Conservation (phyloP, 73 alveolate species). For the Tetrahymena thermophila region DNA sequence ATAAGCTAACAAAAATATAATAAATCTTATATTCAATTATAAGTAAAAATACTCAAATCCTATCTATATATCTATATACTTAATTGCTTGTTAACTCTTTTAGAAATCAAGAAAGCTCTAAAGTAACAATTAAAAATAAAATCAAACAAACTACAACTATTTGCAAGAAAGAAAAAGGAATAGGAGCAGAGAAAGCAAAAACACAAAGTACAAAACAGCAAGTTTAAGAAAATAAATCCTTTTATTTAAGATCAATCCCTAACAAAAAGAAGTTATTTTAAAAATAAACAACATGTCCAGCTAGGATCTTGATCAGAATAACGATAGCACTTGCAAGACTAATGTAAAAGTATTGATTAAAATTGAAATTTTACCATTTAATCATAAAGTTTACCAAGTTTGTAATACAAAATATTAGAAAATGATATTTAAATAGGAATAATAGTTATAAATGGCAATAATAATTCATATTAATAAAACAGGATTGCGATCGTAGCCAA, state of each 20-base stretch:
- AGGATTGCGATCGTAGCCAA: not conserved
- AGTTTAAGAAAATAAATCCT: not conserved
- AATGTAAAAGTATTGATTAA: not conserved
- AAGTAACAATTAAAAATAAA: not conserved
- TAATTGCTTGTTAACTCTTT: not conserved
- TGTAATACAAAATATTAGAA: not conserved
- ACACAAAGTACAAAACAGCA: not conserved
- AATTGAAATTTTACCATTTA: not conserved
- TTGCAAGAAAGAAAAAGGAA: not conserved
- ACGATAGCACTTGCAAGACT: slow-evolving; percentile 4
- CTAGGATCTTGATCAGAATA: not conserved
- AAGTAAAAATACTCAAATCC: not conserved
- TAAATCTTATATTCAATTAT: not conserved
- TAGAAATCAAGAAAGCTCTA: not conserved
- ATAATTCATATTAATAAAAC: not conserved
- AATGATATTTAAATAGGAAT: not conserved
- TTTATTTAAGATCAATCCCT: not conserved
- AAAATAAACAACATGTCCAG: not conserved
- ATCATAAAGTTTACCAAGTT: not conserved
- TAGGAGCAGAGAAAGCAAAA: not conserved
- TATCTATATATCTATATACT: not conserved
- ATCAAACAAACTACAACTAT: not conserved
- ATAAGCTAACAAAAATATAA: not conserved
- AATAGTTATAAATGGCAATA: not conserved
- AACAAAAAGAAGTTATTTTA: not conserved